These are phyloP conservation scores for Hirschfeldia incana DNA, from an alignment of 345 rosid genomes.

Conservation along the genomic window DNA sequence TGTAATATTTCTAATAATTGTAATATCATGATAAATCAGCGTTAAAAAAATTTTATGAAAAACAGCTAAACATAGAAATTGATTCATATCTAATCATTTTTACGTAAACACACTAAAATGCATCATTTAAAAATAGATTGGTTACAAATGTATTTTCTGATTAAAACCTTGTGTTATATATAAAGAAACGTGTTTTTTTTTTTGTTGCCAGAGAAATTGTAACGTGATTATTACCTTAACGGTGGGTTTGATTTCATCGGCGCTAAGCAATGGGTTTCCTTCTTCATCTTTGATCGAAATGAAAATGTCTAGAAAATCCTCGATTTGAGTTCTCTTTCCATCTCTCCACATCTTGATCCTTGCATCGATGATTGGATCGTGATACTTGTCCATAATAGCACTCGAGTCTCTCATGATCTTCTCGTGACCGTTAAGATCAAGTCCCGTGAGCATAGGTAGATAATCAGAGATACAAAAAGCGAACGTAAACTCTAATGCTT, in stretches of 20 bases:
- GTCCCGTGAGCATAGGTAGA: constrained; percentile 43
- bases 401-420: constrained; percentile 38
- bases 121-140: background rate
- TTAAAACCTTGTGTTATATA: background rate
- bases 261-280: constrained; percentile 41
- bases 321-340: constrained; percentile 38
- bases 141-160: background rate
- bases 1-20: too few species aligned
- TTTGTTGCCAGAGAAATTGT: background rate
- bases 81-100: background rate
- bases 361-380: constrained; percentile 37
- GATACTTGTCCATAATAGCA: constrained; percentile 40
- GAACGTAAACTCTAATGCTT: constrained; percentile 30
- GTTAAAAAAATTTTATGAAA: too few species aligned
- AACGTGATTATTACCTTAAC: constrained; percentile 35
- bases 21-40: too few species aligned
- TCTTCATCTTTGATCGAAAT: constrained; percentile 39
- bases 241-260: constrained; percentile 44
- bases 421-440: constrained; percentile 48
- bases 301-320: constrained; percentile 44
- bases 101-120: background rate
- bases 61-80: background rate
- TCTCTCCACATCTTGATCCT: constrained; percentile 45
- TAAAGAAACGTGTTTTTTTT: background rate
- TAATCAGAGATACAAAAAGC: constrained; percentile 56